phyloP scores from a whole-genome alignment of 1,284 basidiomycete genomes.

The Cutaneotrichosporon cavernicola region DNA sequence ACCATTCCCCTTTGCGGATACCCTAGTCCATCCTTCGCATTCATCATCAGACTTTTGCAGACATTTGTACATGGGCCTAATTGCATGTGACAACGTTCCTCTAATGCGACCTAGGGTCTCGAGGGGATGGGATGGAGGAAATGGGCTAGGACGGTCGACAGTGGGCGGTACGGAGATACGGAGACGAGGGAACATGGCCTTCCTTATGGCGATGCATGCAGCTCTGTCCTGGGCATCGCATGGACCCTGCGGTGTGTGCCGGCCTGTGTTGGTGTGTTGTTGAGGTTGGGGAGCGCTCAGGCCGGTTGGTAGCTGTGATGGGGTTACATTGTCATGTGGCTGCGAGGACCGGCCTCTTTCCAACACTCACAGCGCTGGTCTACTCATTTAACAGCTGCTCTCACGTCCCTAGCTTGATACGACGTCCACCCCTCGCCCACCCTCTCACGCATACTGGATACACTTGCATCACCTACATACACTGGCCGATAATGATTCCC shows the following conservation, averaged over 20 bases:
- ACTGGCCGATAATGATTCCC: conserved; percentile 8
- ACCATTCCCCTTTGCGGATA: background rate
- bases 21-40: background rate
- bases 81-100: conserved; percentile 5
- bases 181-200: no score
- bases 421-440: no score
- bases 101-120: background rate
- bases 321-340: no score
- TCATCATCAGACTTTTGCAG: conserved; percentile 2
- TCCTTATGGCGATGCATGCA: background rate
- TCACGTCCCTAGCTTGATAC: no score
- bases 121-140: no score
- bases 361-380: no score
- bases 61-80: conserved; percentile 8
- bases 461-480: conserved; percentile 12
- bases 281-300: background rate
- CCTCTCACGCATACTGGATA: conserved; percentile 5
- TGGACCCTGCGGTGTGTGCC: background rate
- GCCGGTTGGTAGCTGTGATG: background rate
- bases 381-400: no score
- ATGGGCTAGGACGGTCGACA: no score
- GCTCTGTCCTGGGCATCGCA: background rate
- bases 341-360: no score
- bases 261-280: background rate
- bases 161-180: no score